Evolutionary conservation across 805 yeast species (phyloP).

Genomic region (Candida koratica): DNA sequence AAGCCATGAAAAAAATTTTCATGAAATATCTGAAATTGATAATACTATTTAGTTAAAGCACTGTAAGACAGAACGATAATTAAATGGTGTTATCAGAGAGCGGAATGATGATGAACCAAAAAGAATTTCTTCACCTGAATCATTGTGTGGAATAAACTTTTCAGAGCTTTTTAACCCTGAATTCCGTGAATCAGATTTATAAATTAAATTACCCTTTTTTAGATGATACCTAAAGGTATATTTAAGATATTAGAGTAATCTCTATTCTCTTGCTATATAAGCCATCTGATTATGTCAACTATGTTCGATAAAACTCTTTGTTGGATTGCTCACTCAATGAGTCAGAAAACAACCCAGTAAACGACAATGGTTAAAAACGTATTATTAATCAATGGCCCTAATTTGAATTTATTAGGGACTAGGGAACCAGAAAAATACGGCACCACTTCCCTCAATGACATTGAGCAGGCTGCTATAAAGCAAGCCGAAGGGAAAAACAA

Average conservation of each 20-base stretch:
- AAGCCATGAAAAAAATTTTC: not conserved
- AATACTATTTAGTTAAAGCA: slow-evolving; percentile 4
- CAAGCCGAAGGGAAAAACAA: slow-evolving; percentile 28
- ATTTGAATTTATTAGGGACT: slow-evolving; percentile 45
- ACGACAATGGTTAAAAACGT: slow-evolving; percentile 43
- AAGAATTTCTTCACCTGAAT: slow-evolving; percentile 74
- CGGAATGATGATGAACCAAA: slow-evolving; percentile 30
- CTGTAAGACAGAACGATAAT: slow-evolving; percentile 1
- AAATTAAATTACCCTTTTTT: not conserved
- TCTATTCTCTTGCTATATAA: too few species aligned
- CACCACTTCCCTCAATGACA: slow-evolving; percentile 40
- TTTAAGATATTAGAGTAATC: too few species aligned
- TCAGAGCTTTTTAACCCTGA: slow-evolving; percentile 77
- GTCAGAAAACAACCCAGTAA: not conserved
- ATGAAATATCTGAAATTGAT: slow-evolving; percentile 6
- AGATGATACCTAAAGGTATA: too few species aligned
- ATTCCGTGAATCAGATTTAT: slow-evolving; percentile 7
- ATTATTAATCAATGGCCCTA: slow-evolving; percentile 48
- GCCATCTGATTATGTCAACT: too few species aligned
- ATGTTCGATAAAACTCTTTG: too few species aligned
- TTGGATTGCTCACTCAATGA: too few species aligned
- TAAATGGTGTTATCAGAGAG: slow-evolving; percentile 5
- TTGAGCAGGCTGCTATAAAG: slow-evolving; percentile 38
- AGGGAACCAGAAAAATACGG: slow-evolving; percentile 52
- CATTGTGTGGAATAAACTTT: slow-evolving; percentile 49